These are phyloP conservation scores for Dothideomycetes sp. DNA, from an alignment of 2,329 filamentous ascomycete genomes.

Conservation along the genomic window DNA sequence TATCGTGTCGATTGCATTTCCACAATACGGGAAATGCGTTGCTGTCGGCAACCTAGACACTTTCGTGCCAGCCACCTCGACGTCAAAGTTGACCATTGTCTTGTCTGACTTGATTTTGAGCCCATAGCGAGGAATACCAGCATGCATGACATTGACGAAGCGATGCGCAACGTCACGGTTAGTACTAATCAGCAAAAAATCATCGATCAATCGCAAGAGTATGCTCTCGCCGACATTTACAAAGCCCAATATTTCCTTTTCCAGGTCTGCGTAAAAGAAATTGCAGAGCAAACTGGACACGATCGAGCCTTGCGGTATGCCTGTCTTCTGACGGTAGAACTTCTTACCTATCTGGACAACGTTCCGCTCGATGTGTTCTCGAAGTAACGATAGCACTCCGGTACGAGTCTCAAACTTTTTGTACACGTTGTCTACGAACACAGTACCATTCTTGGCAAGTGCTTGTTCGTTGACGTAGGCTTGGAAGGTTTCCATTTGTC, in stretches of 20 bases:
- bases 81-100: slow-evolving; percentile 75
- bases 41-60: slow-evolving; percentile 32
- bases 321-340: slow-evolving; percentile 75
- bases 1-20: slow-evolving; percentile 62
- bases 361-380: slow-evolving; percentile 74
- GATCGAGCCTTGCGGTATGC: slow-evolving; percentile 89
- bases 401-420: slow-evolving; percentile 49
- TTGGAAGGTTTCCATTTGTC: slow-evolving; percentile 25
- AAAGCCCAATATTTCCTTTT: slow-evolving; percentile 60
- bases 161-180: slow-evolving; percentile 54
- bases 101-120: slow-evolving; percentile 69
- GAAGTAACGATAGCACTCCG: slow-evolving; percentile 59
- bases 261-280: slow-evolving; percentile 89
- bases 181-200: slow-evolving; percentile 81
- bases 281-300: slow-evolving; percentile 83
- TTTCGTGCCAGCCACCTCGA: slow-evolving; percentile 49
- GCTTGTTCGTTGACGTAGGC: slow-evolving; percentile 20
- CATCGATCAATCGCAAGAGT: slow-evolving; percentile 77
- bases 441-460: slow-evolving; percentile 47
- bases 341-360: slow-evolving; percentile 82
- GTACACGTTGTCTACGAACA: slow-evolving; percentile 65
- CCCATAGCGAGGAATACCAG: slow-evolving; percentile 69
- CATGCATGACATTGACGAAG: slow-evolving; percentile 75
- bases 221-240: slow-evolving; percentile 47
- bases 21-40: slow-evolving; percentile 77